These are phyloP conservation scores for Chaetomidium leptoderma DNA, from an alignment of 495 filamentous ascomycete genomes.

Conservation along the genomic window DNA sequence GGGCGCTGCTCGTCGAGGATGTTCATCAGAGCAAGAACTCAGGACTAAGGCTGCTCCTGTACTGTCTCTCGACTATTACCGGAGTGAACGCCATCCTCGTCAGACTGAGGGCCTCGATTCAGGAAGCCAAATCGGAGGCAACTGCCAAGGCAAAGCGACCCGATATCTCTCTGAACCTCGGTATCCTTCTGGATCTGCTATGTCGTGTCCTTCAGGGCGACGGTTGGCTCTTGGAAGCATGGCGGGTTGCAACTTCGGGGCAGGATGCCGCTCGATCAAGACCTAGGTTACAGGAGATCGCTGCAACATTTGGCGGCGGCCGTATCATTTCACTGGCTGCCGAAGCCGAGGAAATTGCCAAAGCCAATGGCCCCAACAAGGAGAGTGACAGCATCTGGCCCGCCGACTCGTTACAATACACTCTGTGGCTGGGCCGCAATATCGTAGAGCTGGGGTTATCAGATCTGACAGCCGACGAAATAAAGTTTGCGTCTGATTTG, in stretches of 20 bases:
- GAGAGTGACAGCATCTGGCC: conserved; percentile 51
- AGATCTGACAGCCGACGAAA: conserved; percentile 36
- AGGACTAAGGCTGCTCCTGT: conserved; percentile 48
- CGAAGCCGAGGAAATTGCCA: conserved; percentile 62
- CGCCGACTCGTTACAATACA: conserved; percentile 59
- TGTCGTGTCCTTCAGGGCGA: conserved; percentile 55
- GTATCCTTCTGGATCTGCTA: conserved; percentile 41
- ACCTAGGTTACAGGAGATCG: conserved; percentile 39
- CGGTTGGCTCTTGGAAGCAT: conserved; percentile 52
- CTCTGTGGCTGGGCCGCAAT: conserved; percentile 68
- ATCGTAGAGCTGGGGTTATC: conserved; percentile 51
- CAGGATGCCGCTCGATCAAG: conserved; percentile 10
- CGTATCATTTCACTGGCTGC: conserved; percentile 67
- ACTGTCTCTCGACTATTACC: conserved; percentile 65
- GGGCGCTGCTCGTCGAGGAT: conserved; percentile 55
- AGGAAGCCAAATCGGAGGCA: conserved; percentile 37
- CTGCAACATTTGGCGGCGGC: conserved; percentile 60
- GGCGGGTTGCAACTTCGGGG: conserved; percentile 29
- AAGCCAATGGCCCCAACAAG: conserved; percentile 19
- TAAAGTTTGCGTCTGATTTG: conserved; percentile 56
- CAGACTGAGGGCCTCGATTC: conserved; percentile 52
- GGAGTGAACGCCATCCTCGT: conserved; percentile 67
- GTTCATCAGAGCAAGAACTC: conserved; percentile 24
- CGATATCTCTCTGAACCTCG: conserved; percentile 38
- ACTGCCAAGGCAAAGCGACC: conserved; percentile 32